Percentiles rank a stretch among this genome's conserved stretches.
Conservation (phyloP, 495 filamentous ascomycete species). For the Xylaria castorea region DNA sequence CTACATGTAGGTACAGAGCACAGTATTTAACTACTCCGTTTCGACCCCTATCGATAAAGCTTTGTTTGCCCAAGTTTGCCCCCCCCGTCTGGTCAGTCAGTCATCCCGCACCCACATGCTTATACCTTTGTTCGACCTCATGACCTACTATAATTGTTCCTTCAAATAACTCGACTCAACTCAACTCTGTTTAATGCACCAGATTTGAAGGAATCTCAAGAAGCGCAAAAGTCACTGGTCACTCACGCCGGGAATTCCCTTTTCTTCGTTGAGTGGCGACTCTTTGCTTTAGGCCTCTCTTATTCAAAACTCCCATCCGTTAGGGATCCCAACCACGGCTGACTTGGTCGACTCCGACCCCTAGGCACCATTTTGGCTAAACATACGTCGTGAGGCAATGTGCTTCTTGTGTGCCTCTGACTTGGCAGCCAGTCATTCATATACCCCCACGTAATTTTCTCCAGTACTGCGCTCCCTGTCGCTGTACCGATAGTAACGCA, state of each 20-base stretch:
- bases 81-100: not conserved
- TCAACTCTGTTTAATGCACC: not conserved
- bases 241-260: not conserved
- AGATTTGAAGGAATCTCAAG: not conserved
- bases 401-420: conserved; percentile 1
- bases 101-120: not conserved
- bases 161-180: not conserved
- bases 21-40: too few species aligned
- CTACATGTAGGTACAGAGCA: not conserved
- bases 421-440: conserved; percentile 7
- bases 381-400: conserved; percentile 14
- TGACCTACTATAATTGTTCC: not conserved
- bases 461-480: not conserved
- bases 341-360: not conserved
- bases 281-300: not conserved
- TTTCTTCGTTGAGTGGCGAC: not conserved
- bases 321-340: not conserved
- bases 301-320: not conserved
- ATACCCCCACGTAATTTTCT: conserved; percentile 20
- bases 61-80: conserved; percentile 12
- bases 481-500: not conserved
- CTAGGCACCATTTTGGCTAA: not conserved
- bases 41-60: conserved; percentile 17
- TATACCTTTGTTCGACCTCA: not conserved
- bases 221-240: not conserved